phyloP scores from a whole-genome alignment of 768 basidiomycete genomes.

The Russula lepida region DNA sequence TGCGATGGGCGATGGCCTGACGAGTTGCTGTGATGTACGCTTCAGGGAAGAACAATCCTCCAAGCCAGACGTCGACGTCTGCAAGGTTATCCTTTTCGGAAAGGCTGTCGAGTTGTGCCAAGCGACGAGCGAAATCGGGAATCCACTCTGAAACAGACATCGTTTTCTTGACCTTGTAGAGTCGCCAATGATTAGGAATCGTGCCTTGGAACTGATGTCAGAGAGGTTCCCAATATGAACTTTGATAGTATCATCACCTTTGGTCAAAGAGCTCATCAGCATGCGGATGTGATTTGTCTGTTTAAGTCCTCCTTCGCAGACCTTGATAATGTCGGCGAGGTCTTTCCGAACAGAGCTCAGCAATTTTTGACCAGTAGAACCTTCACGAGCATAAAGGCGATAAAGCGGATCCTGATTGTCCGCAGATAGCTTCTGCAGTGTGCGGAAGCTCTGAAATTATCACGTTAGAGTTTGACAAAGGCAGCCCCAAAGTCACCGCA shows the following conservation, averaged over 20 bases:
- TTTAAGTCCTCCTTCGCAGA: slow-evolving; percentile 81
- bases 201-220: slow-evolving; percentile 45
- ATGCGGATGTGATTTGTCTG: slow-evolving; percentile 95
- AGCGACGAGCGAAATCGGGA: slow-evolving; percentile 66
- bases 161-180: slow-evolving; percentile 78
- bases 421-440: slow-evolving; percentile 50
- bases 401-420: slow-evolving; percentile 80
- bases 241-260: slow-evolving; percentile 45
- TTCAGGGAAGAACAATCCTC: slow-evolving; percentile 92
- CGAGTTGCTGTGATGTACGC: slow-evolving; percentile 94
- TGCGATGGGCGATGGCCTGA: slow-evolving; percentile 90
- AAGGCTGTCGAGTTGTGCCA: slow-evolving; percentile 76
- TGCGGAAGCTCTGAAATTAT: slow-evolving; percentile 48
- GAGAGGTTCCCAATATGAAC: slow-evolving; percentile 12
- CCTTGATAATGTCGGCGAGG: slow-evolving; percentile 69
- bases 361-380: slow-evolving; percentile 68
- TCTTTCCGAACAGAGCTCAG: slow-evolving; percentile 76
- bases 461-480: slow-evolving; percentile 13
- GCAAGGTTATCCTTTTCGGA: slow-evolving; percentile 52
- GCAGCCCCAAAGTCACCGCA: slow-evolving; percentile 30
- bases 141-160: slow-evolving; percentile 86
- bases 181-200: slow-evolving; percentile 80
- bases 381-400: slow-evolving; percentile 84
- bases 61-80: slow-evolving; percentile 82
- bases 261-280: slow-evolving; percentile 81